Evolutionary conservation across 2,329 filamentous ascomycete genomes (phyloP).

Genomic region (Cytospora mali): DNA sequence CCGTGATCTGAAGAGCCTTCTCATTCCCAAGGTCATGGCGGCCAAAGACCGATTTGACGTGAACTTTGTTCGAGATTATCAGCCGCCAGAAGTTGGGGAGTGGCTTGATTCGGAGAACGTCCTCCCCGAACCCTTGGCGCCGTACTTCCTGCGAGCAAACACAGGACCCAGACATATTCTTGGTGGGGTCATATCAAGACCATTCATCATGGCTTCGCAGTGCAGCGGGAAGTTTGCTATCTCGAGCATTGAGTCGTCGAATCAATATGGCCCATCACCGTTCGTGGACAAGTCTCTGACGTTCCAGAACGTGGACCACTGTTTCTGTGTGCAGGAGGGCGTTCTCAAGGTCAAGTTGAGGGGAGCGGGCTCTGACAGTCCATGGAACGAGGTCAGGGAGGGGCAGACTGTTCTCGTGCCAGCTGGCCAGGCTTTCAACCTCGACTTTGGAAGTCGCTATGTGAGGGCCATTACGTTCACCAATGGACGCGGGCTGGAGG

Average conservation of each 20-base stretch:
- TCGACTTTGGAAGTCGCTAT: constrained; percentile 49
- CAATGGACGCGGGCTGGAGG: constrained; percentile 52
- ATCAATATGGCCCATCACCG: constrained; percentile 40
- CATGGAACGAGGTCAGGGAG: constrained; percentile 42
- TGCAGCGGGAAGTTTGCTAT: constrained; percentile 54
- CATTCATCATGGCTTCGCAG: constrained; percentile 52
- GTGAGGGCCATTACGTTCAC: constrained; percentile 52
- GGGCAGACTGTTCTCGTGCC: constrained; percentile 54
- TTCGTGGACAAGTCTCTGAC: constrained; percentile 41
- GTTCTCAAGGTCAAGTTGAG: constrained; percentile 45
- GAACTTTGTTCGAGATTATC: constrained; percentile 52
- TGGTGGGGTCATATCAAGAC: constrained; percentile 49
- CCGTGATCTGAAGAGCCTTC: constrained; percentile 51
- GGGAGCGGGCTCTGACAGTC: constrained; percentile 30
- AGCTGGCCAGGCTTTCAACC: constrained; percentile 47
- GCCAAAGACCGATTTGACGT: constrained; percentile 60
- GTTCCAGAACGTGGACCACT: constrained; percentile 55
- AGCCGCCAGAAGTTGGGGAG: constrained; percentile 46
- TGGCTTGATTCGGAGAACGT: constrained; percentile 46
- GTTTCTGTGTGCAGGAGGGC: constrained; percentile 52
- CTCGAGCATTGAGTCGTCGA: constrained; percentile 52
- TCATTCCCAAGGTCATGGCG: constrained; percentile 59
- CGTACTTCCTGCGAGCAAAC: constrained; percentile 56
- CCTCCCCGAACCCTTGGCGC: constrained; percentile 42
- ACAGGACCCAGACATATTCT: constrained; percentile 50